Base-by-base conservation (phyloP, 2,329 filamentous ascomycete species). In the Colletotrichum costaricense region DNA sequence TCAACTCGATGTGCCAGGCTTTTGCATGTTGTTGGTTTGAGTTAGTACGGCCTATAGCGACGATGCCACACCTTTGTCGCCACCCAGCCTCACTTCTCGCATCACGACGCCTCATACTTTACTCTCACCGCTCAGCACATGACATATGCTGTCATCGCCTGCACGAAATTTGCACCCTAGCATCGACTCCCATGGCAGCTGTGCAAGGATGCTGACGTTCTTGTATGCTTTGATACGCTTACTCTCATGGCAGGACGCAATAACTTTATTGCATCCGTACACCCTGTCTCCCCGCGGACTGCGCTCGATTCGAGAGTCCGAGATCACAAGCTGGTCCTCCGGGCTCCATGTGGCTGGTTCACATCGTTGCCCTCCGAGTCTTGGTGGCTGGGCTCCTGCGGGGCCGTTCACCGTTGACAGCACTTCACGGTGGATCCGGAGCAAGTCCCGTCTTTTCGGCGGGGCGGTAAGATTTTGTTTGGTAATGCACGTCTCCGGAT, bases 401-500 rank as follows among this genome's bases (percentile, higher is more conserved):
- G 46, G 62, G 46, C 28, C 62, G 46, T 64, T 30, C 19, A 33
- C 22, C 6, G 3, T 35, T 26, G 62, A 28, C 62, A 22, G 22
- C 26, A 30, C 46, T 16, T n/a, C 42, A 49, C 42, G 16, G 19
- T n/a, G 42, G 42, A 49, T 4, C 42, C 42, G 19, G 42, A 49
- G 42, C 42, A 49, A 49, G 42, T 49, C 49, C 62, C 49, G 62
- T 64, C 62, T 64, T 26, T 26, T 26, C 62, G 22, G 30, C 14
- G 22, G 49, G 49, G 33, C 49, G 14, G 30, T 28, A 42, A 55
- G 52, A 49, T n/a, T 33, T 35, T 11, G 30, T 55, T 64, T 64
- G 30, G 62, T 55, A 64, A 64, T 64, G 49, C 62, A 16, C 28
- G 22, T 30, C 30, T 64, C n/a, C 0, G 49, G 62, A 55, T 64